A percentile compares a stretch with the other conserved stretches of the same genome.
phyloP scores from a whole-genome alignment of 139 green algal species.

The Desmodesmus armatus region DNA sequence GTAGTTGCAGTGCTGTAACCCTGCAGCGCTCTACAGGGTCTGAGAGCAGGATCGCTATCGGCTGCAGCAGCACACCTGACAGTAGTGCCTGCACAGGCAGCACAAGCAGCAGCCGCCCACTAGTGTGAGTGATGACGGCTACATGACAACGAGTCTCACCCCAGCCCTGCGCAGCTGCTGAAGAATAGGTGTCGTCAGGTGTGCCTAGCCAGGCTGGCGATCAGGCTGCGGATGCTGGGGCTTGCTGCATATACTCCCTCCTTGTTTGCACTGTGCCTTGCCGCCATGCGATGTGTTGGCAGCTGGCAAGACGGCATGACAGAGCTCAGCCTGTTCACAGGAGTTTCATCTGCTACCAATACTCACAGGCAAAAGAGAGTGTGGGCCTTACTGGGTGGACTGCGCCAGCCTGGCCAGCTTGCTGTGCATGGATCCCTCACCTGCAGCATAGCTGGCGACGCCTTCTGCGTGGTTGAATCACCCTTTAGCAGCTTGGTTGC shows the following conservation, averaged over 20 bases:
- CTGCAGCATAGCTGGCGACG: slow-evolving; percentile 38
- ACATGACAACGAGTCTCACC: background rate
- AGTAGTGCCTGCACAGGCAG: slow-evolving; percentile 65
- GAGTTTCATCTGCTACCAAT: no score
- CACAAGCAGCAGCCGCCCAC: background rate
- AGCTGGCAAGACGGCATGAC: background rate
- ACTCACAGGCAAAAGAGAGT: background rate
- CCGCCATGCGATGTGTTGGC: no score
- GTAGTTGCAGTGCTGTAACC: slow-evolving; percentile 49
- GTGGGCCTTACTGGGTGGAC: background rate
- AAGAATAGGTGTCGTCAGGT: background rate
- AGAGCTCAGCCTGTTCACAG: background rate
- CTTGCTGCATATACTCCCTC: no score
- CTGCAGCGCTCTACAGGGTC: slow-evolving; percentile 72
- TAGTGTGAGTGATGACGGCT: background rate
- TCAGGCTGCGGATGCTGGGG: no score
- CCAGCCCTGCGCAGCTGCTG: background rate
- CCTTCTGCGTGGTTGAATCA: slow-evolving; percentile 5
- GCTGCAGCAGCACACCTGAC: slow-evolving; percentile 64
- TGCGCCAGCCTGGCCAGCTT: no score
- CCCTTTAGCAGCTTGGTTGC: slow-evolving; percentile 51
- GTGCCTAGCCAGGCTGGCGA: no score
- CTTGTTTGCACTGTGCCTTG: no score
- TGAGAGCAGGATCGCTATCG: slow-evolving; percentile 62
- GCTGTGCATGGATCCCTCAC: slow-evolving; percentile 21